Conservation (phyloP, 768 basidiomycete species). For the Rhizopogon rudus region DNA sequence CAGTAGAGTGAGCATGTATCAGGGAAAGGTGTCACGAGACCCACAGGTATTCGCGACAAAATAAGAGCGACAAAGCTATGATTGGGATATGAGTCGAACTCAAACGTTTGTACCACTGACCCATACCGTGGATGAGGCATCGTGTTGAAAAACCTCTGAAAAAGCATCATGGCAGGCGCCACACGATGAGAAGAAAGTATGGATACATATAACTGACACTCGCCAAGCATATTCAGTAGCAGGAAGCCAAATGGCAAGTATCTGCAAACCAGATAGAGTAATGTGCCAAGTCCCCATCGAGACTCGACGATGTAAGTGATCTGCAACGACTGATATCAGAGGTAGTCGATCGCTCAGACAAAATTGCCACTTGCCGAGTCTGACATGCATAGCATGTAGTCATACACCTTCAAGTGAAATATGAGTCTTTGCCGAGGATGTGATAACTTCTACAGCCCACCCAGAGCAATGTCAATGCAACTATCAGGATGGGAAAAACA, state of each 20-base stretch:
- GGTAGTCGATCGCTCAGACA: background rate
- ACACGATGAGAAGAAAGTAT: background rate
- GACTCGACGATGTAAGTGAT: background rate
- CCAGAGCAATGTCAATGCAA: background rate
- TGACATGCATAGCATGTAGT: background rate
- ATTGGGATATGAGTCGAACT: background rate
- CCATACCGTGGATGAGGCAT: background rate
- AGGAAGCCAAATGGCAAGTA: background rate
- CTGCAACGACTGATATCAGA: background rate
- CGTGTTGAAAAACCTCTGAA: background rate
- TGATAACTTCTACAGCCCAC: background rate
- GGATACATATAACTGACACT: background rate
- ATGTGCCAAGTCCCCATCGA: background rate
- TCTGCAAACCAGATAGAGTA: background rate
- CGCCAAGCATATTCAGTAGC: background rate
- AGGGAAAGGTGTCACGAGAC: background rate
- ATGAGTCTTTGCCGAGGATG: background rate
- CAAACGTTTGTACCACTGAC: background rate
- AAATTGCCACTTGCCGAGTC: background rate
- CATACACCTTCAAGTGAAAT: background rate
- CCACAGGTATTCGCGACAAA: background rate
- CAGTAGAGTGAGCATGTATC: background rate
- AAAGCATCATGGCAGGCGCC: background rate
- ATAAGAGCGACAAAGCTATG: background rate
- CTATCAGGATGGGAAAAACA: background rate